Evolutionary conservation across 352 stramenopile species (phyloP).

Genomic region (Phytophthora uliginosa): DNA sequence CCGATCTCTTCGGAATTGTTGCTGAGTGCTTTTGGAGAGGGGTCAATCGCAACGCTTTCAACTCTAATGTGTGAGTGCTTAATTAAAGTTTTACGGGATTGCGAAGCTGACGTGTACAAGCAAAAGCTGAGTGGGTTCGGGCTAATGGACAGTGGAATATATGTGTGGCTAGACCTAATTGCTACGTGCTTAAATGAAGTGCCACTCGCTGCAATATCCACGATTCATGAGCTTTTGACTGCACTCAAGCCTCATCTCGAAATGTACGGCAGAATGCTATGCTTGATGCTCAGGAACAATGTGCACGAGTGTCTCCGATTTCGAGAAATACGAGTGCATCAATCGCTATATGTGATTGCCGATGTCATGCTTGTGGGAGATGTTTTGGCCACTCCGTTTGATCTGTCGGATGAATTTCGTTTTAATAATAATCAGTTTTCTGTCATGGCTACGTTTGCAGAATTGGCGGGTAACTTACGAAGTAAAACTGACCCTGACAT

Average conservation of each 20-base stretch:
- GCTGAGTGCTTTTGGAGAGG: constrained; percentile 5
- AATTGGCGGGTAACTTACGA: constrained; percentile 35
- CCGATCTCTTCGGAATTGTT: constrained; percentile 7
- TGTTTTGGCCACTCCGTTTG: constrained; percentile 30
- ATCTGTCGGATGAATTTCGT: constrained; percentile 19
- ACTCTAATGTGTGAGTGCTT: constrained; percentile 66
- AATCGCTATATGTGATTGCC: constrained; percentile 69
- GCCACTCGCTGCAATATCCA: constrained; percentile 6
- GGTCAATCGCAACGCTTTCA: constrained; percentile 34
- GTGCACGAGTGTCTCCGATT: constrained; percentile 54
- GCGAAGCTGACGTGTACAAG: constrained; percentile 43
- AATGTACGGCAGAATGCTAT: constrained; percentile 51
- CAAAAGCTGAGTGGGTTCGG: constrained; percentile 67
- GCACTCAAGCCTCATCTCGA: constrained; percentile 47
- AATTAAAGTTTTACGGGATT: constrained; percentile 66
- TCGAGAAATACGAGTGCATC: constrained; percentile 60
- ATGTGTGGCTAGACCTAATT: constrained; percentile 61
- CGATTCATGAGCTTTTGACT: constrained; percentile 28
- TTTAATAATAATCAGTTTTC: constrained; percentile 25
- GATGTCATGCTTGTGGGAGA: constrained; percentile 46
- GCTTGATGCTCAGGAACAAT: constrained; percentile 70
- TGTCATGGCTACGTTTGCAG: constrained; percentile 55
- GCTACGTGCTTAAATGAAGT: constrained; percentile 47
- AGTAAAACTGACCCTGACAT: constrained; percentile 2
- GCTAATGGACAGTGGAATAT: constrained; percentile 73